Base-by-base conservation (phyloP, 768 basidiomycete genomes). In the Pholiota molesta region DNA sequence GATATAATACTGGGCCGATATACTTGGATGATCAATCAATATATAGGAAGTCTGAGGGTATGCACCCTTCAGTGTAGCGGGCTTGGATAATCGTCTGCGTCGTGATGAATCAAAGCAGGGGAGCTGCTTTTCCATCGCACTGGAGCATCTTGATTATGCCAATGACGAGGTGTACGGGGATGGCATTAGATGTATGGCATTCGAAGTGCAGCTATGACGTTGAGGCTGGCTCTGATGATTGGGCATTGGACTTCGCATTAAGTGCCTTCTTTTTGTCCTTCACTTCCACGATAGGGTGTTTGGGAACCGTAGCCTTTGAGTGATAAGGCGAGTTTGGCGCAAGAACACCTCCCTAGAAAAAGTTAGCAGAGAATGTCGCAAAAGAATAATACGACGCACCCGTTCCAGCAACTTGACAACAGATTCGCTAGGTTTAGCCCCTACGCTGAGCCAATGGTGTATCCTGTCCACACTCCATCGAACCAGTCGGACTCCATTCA, bases 391-490 rank as follows among this genome's bases (percentile, higher is more conserved):
- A 11, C 42, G 42, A 81, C 91, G 69, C 68, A 95, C 97, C 81
- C 88, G 78, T 71, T 91, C 87, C 69, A 99, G 75, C 65, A 98
- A 69, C 68, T 82, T 88, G 42, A 89, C 85, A 5, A 92, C 93
- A 6, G 89, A 81, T 70, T 88, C 87, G 49, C 86, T 90, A 0
- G 97, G 97, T 62, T 84, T 74, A 35, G 97, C 97, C 0, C 95
- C 96, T 17, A 90, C 86, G 35, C 82, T 82, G 40, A 98, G 74
- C 97, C 97, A 99, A 70, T 92, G 94, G 61, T 83, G 82, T 73
- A 99, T 93, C 72, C 97, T 86, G 68, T 92, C 89, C 26, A 90
- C 88, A 74, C 94, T 95, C 95, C 96, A 98, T 67, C 89, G 84
- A 59, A 98, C 80, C 35, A 84, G 87, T 76, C 95, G 97, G 81